Base-by-base conservation (phyloP, 2,329 filamentous ascomycete genomes). In the Sarocladium brachiariae region DNA sequence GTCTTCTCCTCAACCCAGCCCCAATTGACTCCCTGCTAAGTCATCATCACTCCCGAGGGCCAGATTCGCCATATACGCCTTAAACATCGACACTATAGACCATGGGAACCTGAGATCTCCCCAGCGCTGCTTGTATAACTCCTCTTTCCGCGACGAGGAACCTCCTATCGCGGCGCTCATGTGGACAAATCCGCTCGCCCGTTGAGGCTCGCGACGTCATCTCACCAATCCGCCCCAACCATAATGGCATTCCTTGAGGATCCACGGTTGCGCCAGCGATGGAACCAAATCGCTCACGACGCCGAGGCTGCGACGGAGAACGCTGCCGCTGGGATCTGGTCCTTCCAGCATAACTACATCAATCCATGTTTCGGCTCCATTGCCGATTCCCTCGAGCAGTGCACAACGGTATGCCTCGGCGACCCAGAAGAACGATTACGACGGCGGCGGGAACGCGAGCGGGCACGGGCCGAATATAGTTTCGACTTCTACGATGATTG, bases 401-500 rank as follows among this genome's bases (percentile, higher is more conserved):
- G 89, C 58, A 83, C 84, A 39, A 75, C 81, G 11, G 80, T 83
- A 50, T 89, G 89, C 57, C 68, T 83, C 31, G 86, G 87, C 50
- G 82, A 81, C 61, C 80, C 81, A 50, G 86, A 91, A 58, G 87
- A 92, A 63, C 83, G 87, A 52, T 72, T 82, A 46, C 82, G 87
- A 25, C 81, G 88, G 51, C 70, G 74, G 41, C 75, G 84, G 54
- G 83, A 89, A 59, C 79, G 86, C 39, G 77, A 78, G 18, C 72
- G 77, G 8, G 70, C 73, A 21, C 68, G 71, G 49, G 87, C 90
- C 24, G 91, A 96, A 68, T 81, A 87, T 60, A 91, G 81, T 61
- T 97, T 97, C 64, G 92, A 96, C 66, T 97, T 97, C 65, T 97
- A 97, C 71, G 92, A 96, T 67, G 92, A 96, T 67, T 97, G 92